Base-by-base conservation (phyloP, 73 alveolate species). In the Paramecium sexaurelia region DNA sequence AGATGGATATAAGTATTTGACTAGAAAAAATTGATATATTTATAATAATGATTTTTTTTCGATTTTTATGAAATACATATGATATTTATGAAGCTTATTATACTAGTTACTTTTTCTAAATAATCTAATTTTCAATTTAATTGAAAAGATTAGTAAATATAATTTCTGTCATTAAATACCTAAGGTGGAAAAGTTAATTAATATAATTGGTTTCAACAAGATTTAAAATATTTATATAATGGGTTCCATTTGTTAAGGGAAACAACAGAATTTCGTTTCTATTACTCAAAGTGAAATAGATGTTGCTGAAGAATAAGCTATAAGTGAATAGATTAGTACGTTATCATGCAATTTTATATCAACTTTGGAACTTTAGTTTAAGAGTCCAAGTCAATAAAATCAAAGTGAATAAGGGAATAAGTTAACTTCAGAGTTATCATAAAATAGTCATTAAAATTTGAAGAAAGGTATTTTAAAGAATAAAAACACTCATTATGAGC, bases 401-500 rank as follows among this genome's bases (percentile, higher is more conserved):
- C 67, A 51, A 5, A 51, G 15, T 51, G 67, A 51, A 20, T 22
- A 45, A 45, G 2, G n/a, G 1, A 51, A 5, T 3, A n/a, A 51
- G 7, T 2, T 51, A 0, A 20, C 33, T 1, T 51, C 67, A 51
- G 67, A 51, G 33, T n/a, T 51, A 51, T 51, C 67, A 51, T 51
- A 51, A 51, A 4, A 6, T 6, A 51, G 15, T 51, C 67, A 51
- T 17, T 51, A 51, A n/a, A 32, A 15, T 61, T 1, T 32, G 41
- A 61, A 61, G 83, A 61, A 61, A 15, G 83, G 83, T 10, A 61
- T 61, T 61, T 32, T 61, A 29, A 61, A 61, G 43, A 61, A 61
- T 61, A 61, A 26, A 24, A 61, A 61, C 43, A 61, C 22, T 11
- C 19, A 22, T 22, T 61, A 29, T 26, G 47, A 61, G 26, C 6